Percentiles rank a stretch among this genome's conserved stretches.
phyloP scores from a whole-genome alignment of 169 alveolate genomes.

The Eimeria necatrix region DNA sequence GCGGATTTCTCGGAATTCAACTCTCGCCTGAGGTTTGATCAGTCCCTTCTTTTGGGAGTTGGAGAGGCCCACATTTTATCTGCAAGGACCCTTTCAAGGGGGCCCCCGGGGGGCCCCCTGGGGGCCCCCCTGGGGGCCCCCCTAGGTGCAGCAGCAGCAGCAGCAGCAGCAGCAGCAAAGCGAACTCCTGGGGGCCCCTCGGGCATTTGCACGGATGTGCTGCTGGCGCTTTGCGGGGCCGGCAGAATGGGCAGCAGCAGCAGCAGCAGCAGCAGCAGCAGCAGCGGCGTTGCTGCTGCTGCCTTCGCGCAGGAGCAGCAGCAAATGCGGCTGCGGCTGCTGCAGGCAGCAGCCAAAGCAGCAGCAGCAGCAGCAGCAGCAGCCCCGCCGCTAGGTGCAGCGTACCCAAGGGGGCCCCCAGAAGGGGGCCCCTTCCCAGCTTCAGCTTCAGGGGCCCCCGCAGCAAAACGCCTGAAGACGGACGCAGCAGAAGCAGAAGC shows the following conservation, averaged over 20 bases:
- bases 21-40: constrained; percentile 60
- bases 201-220: constrained; percentile 27
- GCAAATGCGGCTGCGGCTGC: constrained; percentile 47
- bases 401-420: neutral
- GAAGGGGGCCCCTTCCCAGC: constrained; percentile 41
- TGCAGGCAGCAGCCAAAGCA: constrained; percentile 49
- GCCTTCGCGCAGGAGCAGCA: constrained; percentile 49
- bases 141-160: neutral
- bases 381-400: neutral
- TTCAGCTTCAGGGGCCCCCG: constrained; percentile 39
- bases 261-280: constrained; percentile 40
- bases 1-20: constrained; percentile 72
- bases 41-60: constrained; percentile 57
- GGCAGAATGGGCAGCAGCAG: no score
- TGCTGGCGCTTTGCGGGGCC: constrained; percentile 5
- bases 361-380: constrained; percentile 53
- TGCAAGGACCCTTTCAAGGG: constrained; percentile 38
- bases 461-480: constrained; percentile 39
- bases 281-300: constrained; percentile 40
- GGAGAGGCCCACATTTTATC: constrained; percentile 75
- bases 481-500: constrained; percentile 34
- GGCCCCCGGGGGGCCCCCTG: constrained; percentile 36
- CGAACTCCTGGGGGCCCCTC: neutral
- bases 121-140: neutral
- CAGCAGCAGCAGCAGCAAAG: neutral